A percentile compares a stretch with the other conserved stretches of the same genome.
Conservation (phyloP, 176 grass and related monocot genomes). For the Paspalum notatum region DNA sequence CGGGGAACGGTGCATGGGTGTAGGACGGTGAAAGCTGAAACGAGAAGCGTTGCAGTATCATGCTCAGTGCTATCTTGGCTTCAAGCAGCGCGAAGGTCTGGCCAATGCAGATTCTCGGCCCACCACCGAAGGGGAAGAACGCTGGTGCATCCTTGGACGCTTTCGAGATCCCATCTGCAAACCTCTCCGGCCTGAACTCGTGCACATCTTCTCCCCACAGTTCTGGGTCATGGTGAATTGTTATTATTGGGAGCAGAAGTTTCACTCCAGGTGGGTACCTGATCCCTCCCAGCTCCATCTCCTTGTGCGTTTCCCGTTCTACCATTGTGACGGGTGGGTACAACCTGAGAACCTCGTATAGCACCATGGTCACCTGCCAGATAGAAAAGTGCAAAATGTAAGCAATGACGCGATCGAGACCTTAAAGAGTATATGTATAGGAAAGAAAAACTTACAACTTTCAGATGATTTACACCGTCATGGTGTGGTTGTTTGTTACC, state of each 20-base stretch:
- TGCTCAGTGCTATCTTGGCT: slow-evolving; percentile 57
- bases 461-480: slow-evolving; percentile 46
- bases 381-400: neutral
- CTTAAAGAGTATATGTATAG: neutral
- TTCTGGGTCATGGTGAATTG: slow-evolving; percentile 40
- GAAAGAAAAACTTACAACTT: slow-evolving; percentile 43
- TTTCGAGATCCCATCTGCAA: slow-evolving; percentile 41
- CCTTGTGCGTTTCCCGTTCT: slow-evolving; percentile 19
- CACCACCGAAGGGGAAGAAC: slow-evolving; percentile 55
- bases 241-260: slow-evolving; percentile 29
- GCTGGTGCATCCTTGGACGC: slow-evolving; percentile 24
- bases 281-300: slow-evolving; percentile 50
- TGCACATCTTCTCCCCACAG: slow-evolving; percentile 47
- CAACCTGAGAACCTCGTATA: slow-evolving; percentile 59
- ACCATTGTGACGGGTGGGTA: slow-evolving; percentile 48
- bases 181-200: slow-evolving; percentile 67
- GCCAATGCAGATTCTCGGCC: slow-evolving; percentile 48
- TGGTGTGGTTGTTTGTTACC: slow-evolving; percentile 36
- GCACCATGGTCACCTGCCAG: slow-evolving; percentile 53
- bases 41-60: slow-evolving; percentile 51
- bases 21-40: slow-evolving; percentile 56
- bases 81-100: slow-evolving; percentile 58
- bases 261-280: slow-evolving; percentile 39
- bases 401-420: too few relatives aligned
- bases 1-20: slow-evolving; percentile 39